Evolutionary conservation across 495 filamentous ascomycete species (phyloP), one percentile per base, ranked within the genome.

Genomic region (Lindgomyces ingoldianus): DNA sequence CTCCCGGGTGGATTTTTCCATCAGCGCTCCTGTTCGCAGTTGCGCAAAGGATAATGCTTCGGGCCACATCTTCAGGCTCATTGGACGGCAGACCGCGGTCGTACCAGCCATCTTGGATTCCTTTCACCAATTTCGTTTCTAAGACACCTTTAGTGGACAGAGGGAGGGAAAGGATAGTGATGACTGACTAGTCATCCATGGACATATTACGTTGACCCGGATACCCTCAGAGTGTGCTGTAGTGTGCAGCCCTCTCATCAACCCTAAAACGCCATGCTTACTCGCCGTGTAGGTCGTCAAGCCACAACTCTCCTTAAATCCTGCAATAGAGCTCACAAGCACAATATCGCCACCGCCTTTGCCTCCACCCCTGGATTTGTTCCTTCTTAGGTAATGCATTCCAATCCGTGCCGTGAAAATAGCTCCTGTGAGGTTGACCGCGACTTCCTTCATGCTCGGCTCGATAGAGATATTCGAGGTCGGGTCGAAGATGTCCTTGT

Each of bases 121-220:
- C 74, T 19, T 63, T 64, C 21, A 77, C 74, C 69, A 77, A 60
- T 1, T 65, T 48, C 10, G 75, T 77, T 56, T 72, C 74, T 75
- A 12, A 14, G 26, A 25, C 25, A 49, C 6, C 0, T 9, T 60
- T 36, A 49, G 57, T 22, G 29, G 24, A 4, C 50, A 21, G 25
- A 24, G 19, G 1, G 14, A 25, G 49, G 49, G 4, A 36, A 1
- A 27, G 22, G n/a, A 46, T 22, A 52, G n/a, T n/a, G n/a, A n/a
- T n/a, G 12, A 70, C 73, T 21, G 62, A 77, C 74, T 75, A 1
- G 75, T 77, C 75, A 77, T 77, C 75, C 75, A 77, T 3, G 75
- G 75, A 69, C 75, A 77, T 52, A 77, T 65, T 1, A 71, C 73
- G 57, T 77, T 77, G 29, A 77, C 68, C n/a, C 67, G 57, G 33